Evolutionary conservation across 169 alveolate species (phyloP).

Genomic region (Eimeria tenella): DNA sequence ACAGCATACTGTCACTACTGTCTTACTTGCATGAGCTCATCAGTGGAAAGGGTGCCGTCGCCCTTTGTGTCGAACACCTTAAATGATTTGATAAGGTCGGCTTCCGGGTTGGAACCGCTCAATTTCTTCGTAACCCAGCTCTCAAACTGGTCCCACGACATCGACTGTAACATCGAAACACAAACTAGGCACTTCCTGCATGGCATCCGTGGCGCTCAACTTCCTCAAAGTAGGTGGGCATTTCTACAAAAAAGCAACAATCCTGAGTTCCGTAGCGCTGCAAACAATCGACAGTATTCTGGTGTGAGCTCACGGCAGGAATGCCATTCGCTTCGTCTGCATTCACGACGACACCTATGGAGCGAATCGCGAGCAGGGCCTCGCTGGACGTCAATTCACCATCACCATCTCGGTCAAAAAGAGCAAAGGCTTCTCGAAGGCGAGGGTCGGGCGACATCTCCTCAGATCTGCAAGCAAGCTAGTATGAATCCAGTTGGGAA

Average conservation of each 20-base stretch:
- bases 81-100: conserved; percentile 57
- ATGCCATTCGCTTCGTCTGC: conserved; percentile 52
- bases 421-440: conserved; percentile 78
- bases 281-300: neutral
- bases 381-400: conserved; percentile 68
- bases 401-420: conserved; percentile 74
- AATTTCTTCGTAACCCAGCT: conserved; percentile 73
- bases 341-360: conserved; percentile 59
- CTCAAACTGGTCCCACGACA: conserved; percentile 68
- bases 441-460: conserved; percentile 49
- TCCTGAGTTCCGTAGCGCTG: too few relatives aligned
- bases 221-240: too few relatives aligned
- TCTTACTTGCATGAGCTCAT: conserved; percentile 62
- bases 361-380: conserved; percentile 53
- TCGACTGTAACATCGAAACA: conserved; percentile 38
- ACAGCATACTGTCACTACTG: too few relatives aligned
- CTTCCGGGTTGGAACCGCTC: conserved; percentile 69
- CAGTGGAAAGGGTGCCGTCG: conserved; percentile 75
- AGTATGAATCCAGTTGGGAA: neutral
- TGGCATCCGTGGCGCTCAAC: neutral
- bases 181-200: neutral
- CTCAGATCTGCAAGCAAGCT: neutral
- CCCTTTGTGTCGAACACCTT: conserved; percentile 64
- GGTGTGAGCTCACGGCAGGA: conserved; percentile 48
- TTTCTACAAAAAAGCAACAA: too few relatives aligned